Evolutionary conservation across 129 eudicot species (phyloP).

Genomic region (Mikania micrantha): DNA sequence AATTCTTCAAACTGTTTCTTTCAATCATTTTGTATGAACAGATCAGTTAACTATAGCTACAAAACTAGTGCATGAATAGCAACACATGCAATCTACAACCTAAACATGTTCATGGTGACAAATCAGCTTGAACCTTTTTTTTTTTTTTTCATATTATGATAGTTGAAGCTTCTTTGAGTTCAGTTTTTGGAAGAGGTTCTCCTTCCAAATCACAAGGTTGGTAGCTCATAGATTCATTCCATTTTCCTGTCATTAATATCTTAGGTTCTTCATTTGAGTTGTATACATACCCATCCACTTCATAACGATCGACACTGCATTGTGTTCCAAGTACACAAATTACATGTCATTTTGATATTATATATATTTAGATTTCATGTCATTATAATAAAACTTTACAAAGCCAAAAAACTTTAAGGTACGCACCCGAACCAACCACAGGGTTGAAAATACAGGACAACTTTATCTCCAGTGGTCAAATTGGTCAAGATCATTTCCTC

Average conservation of each 20-base stretch:
- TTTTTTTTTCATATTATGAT: not conserved
- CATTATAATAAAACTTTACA: not conserved
- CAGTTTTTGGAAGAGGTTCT: conserved; percentile 83
- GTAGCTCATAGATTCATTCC: conserved; percentile 87
- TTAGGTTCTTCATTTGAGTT: conserved; percentile 86
- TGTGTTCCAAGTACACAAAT: not conserved
- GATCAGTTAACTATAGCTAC: not conserved
- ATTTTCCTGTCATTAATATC: conserved; percentile 89
- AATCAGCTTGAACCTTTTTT: not conserved
- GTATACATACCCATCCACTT: conserved; percentile 94
- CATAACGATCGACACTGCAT: conserved; percentile 88
- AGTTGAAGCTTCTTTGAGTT: conserved; percentile 52
- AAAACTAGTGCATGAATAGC: not conserved
- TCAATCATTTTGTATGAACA: not conserved
- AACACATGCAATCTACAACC: not conserved
- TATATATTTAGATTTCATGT: not conserved
- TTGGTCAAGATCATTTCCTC: conserved; percentile 93
- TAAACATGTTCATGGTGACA: not conserved
- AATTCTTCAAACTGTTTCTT: not conserved
- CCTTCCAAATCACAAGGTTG: conserved; percentile 95
- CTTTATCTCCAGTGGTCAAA: conserved; percentile 92
- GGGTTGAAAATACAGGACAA: conserved; percentile 81
- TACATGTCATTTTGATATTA: not conserved
- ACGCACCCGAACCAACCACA: conserved; percentile 97
- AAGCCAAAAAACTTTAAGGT: not conserved